Evolutionary conservation across 306 rosid species (phyloP).

Genomic region (Sindora glabra): DNA sequence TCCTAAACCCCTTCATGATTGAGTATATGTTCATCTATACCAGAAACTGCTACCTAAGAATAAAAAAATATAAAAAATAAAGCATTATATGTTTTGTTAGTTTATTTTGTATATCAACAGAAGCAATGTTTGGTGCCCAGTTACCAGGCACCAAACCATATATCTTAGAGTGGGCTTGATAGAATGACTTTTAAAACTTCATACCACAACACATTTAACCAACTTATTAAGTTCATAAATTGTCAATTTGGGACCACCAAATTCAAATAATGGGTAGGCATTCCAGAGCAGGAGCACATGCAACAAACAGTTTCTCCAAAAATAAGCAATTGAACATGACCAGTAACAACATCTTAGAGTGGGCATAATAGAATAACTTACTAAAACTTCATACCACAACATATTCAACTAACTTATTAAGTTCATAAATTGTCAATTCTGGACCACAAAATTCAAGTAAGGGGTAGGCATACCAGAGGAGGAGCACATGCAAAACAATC

Average conservation of each 20-base stretch:
- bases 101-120: constrained; percentile 1
- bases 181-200: background rate
- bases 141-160: no score
- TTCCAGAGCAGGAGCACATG: no score
- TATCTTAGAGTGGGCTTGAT: no score
- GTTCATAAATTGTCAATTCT: no score
- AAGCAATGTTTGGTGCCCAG: no score
- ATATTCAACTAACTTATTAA: no score
- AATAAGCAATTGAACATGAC: no score
- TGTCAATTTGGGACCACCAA: constrained; percentile 1
- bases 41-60: constrained; percentile 88
- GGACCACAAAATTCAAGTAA: no score
- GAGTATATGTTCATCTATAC: constrained; percentile 89
- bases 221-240: background rate
- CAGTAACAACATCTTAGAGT: no score
- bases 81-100: constrained; percentile 16
- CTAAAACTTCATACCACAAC: no score
- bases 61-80: constrained; percentile 14
- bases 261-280: constrained; percentile 5
- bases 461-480: constrained; percentile 87
- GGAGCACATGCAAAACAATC: constrained; percentile 99
- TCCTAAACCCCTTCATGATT: constrained; percentile 99
- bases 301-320: no score
- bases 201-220: background rate
- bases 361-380: no score